phyloP scores from a whole-genome alignment of 2,329 filamentous ascomycete genomes.

The Venturia aucupariae region DNA sequence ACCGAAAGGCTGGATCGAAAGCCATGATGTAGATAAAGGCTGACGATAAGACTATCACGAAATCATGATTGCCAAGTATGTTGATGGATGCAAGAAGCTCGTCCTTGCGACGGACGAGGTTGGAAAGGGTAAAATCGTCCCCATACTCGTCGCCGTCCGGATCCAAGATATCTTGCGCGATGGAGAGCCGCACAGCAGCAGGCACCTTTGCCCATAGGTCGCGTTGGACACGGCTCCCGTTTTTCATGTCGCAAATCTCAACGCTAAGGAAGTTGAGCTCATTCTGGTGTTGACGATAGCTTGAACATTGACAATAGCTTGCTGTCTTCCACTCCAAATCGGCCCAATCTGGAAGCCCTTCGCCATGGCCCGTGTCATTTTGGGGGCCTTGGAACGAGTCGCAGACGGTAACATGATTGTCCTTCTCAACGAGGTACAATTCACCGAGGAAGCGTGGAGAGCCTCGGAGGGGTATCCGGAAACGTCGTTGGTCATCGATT shows the following conservation, averaged over 20 bases:
- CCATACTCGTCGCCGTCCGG: not conserved
- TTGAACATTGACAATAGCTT: constrained; percentile 3
- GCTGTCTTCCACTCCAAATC: constrained; percentile 5
- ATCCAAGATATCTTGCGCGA: constrained; percentile 3
- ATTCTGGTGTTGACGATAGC: not conserved
- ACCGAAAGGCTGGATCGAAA: constrained; percentile 1
- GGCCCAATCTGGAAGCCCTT: not conserved
- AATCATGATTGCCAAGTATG: constrained; percentile 3
- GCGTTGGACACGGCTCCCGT: not conserved
- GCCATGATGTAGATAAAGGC: constrained; percentile 5
- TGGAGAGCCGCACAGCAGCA: not conserved
- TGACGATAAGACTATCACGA: not conserved
- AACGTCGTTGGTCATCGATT: not conserved
- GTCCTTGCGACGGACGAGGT: not conserved
- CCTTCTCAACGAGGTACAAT: not conserved
- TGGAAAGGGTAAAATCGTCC: not conserved
- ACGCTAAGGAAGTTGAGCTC: not conserved
- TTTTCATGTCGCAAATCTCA: not conserved
- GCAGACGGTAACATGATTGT: not conserved
- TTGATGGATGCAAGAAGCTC: constrained; percentile 1
- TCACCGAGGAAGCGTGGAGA: constrained; percentile 1
- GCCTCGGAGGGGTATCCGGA: not conserved
- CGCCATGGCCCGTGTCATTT: not conserved
- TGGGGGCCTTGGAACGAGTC: not conserved
- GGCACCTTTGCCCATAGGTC: not conserved